Evolutionary conservation across 768 basidiomycete genomes (phyloP).

Genomic region (Gymnopilus junonius): DNA sequence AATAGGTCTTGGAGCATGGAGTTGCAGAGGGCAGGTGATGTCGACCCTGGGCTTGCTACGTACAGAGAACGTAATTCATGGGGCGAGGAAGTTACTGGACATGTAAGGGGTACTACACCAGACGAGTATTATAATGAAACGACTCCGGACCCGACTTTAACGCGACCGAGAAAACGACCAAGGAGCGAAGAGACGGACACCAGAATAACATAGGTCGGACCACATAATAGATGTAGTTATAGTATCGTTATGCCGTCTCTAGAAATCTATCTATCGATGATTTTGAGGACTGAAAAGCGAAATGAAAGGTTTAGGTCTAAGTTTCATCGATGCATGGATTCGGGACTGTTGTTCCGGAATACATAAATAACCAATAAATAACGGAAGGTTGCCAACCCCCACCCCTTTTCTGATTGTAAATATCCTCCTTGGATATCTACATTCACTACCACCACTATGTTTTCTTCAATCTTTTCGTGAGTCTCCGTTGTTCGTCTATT

Average conservation of each 20-base stretch:
- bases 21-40: constrained; percentile 7
- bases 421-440: constrained; percentile 16
- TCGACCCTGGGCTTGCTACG: constrained; percentile 13
- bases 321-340: constrained; percentile 20
- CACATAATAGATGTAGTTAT: not conserved
- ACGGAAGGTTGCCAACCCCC: constrained; percentile 9
- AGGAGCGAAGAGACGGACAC: constrained; percentile 27
- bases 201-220: not conserved
- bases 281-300: not conserved
- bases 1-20: constrained; percentile 14
- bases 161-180: constrained; percentile 35
- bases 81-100: constrained; percentile 20
- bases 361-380: constrained; percentile 23
- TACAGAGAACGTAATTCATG: constrained; percentile 23
- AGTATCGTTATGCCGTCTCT: not conserved
- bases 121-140: constrained; percentile 17
- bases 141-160: constrained; percentile 4
- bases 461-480: constrained; percentile 80
- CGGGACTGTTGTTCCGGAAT: constrained; percentile 20
- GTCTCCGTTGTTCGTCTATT: constrained; percentile 33
- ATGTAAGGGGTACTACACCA: constrained; percentile 10
- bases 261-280: not conserved
- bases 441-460: constrained; percentile 53
- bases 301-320: not conserved
- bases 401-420: constrained; percentile 10